A percentile compares a stretch with the other conserved stretches of the same genome.
Evolutionary conservation across 345 rosid species (phyloP).

Genomic region (Luvunga scandens): DNA sequence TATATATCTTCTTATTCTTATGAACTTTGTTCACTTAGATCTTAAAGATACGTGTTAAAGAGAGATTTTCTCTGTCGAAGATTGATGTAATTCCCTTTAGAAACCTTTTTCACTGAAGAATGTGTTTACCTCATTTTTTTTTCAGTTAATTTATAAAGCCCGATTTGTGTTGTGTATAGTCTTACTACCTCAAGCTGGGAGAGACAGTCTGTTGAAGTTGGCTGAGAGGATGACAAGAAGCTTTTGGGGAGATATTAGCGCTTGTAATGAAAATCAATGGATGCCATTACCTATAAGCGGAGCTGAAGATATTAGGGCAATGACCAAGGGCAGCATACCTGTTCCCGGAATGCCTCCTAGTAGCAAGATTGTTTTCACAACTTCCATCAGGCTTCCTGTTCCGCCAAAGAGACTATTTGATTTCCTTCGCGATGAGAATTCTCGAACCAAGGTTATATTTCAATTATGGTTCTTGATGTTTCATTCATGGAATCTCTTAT

Average conservation of each 20-base stretch:
- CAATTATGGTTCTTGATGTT: neutral
- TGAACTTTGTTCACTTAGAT: neutral
- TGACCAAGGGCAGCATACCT: conserved; percentile 3
- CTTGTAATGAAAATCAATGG: conserved; percentile 33
- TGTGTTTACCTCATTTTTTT: neutral
- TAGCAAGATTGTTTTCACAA: conserved; percentile 27
- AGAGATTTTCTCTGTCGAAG: too few species aligned
- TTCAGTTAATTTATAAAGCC: neutral
- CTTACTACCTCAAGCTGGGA: conserved; percentile 25
- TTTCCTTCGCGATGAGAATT: conserved; percentile 22
- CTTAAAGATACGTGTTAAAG: neutral
- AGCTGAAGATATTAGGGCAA: conserved; percentile 28
- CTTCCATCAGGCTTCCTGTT: conserved; percentile 29
- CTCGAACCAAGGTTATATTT: conserved; percentile 35
- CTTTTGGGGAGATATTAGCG: conserved; percentile 25
- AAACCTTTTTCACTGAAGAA: neutral
- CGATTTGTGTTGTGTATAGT: conserved; percentile 3
- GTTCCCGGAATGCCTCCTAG: conserved; percentile 8
- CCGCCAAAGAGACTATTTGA: conserved; percentile 26
- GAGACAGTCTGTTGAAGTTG: conserved; percentile 31
- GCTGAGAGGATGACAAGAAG: conserved; percentile 35
- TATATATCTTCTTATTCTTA: neutral
- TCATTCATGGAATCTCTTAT: neutral
- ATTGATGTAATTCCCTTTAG: too few species aligned
- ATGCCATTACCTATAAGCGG: conserved; percentile 14